phyloP scores from a whole-genome alignment of 345 rosid species.

The Bretschneidera sinensis region DNA sequence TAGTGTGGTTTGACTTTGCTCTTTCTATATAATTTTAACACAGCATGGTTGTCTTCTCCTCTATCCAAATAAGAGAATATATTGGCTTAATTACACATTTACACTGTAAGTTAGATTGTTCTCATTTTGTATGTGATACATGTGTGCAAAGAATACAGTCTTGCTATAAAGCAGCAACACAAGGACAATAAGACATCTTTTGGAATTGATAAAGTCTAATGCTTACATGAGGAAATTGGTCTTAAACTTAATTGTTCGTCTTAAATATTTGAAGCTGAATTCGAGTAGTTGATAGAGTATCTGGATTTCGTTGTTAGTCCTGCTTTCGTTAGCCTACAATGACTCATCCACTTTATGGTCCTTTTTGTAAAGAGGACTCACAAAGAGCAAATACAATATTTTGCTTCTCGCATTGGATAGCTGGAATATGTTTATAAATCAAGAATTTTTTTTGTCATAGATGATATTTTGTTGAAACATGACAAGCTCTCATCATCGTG shows the following conservation, averaged over 20 bases:
- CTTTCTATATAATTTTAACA: no score
- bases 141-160: no score
- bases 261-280: neutral
- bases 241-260: neutral
- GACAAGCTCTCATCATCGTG: conserved; percentile 15
- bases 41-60: no score
- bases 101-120: no score
- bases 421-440: neutral
- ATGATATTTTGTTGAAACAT: conserved; percentile 4
- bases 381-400: neutral
- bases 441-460: neutral
- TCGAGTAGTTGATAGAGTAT: neutral
- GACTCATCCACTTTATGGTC: neutral
- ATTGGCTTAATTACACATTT: no score
- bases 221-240: neutral
- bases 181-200: neutral
- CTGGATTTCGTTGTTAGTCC: neutral
- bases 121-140: no score
- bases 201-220: neutral
- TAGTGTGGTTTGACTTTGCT: no score
- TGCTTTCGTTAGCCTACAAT: neutral
- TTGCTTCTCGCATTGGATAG: no score
- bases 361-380: no score
- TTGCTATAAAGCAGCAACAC: no score
- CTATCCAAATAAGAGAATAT: no score